phyloP scores from a whole-genome alignment of 306 rosid species.

The Acacia acuminata region DNA sequence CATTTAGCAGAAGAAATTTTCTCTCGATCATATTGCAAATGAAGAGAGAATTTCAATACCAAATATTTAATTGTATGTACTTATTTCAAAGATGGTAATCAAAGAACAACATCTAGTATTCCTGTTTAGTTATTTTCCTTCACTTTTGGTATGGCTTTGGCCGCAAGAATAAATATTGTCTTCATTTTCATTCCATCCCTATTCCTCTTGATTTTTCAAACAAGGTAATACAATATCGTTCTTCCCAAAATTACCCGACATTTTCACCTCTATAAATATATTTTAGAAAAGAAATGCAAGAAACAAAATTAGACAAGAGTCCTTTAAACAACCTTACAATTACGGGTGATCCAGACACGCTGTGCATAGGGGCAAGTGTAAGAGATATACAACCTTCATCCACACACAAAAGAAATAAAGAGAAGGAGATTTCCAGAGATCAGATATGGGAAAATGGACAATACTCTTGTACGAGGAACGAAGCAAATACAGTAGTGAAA shows the following conservation, averaged over 20 bases:
- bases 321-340: slow-evolving; percentile 61
- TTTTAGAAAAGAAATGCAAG: neutral
- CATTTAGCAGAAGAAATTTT: no score
- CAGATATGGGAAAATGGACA: slow-evolving; percentile 16
- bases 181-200: neutral
- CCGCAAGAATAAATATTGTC: neutral
- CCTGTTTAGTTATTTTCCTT: neutral
- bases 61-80: neutral
- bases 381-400: slow-evolving; percentile 76
- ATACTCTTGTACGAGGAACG: neutral
- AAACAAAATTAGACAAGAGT: neutral
- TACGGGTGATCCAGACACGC: slow-evolving; percentile 84
- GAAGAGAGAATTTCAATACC: neutral
- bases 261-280: neutral
- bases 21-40: neutral
- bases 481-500: neutral
- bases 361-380: slow-evolving; percentile 87
- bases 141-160: neutral
- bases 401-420: neutral
- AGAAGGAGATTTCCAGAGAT: slow-evolving; percentile 4
- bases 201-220: neutral
- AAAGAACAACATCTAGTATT: neutral
- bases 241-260: neutral
- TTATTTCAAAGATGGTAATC: neutral
- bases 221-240: neutral